Conservation (phyloP, 352 stramenopile species). For the Globisporangium splendens region DNA sequence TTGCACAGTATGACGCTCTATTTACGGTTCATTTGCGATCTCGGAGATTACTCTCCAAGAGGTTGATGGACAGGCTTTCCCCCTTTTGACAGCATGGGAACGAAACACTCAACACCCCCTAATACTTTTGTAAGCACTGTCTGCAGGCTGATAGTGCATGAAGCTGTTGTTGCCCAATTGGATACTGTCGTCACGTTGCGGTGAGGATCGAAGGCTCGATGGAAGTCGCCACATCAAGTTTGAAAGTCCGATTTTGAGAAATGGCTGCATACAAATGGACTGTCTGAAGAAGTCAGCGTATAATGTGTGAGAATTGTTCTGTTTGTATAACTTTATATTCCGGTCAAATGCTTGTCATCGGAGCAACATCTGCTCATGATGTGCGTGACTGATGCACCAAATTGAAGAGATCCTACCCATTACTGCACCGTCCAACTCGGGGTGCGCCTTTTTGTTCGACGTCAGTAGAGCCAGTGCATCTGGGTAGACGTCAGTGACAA, state of each 20-base stretch:
- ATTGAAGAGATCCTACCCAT: background rate
- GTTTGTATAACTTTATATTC: too few species aligned
- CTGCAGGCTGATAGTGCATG: background rate
- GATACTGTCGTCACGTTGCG: background rate
- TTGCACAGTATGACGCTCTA: too few species aligned
- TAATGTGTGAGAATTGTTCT: too few species aligned
- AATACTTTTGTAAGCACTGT: too few species aligned
- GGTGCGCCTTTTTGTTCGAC: background rate
- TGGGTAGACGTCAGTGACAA: too few species aligned
- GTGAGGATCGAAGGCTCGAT: background rate
- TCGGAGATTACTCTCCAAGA: too few species aligned
- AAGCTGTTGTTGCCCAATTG: background rate
- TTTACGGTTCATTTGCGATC: too few species aligned
- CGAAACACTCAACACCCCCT: too few species aligned
- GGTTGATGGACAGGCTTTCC: too few species aligned
- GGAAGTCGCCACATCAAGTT: background rate
- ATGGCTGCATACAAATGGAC: background rate
- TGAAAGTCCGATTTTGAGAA: background rate
- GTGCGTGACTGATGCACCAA: background rate
- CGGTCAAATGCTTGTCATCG: too few species aligned
- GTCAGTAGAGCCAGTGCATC: slow-evolving; percentile 1
- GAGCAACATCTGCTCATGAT: background rate
- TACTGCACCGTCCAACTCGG: background rate
- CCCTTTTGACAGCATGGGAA: too few species aligned
- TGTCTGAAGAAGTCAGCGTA: background rate